Base-by-base conservation (phyloP, 1,284 basidiomycete genomes). In the Cutaneotrichosporon sp. region DNA sequence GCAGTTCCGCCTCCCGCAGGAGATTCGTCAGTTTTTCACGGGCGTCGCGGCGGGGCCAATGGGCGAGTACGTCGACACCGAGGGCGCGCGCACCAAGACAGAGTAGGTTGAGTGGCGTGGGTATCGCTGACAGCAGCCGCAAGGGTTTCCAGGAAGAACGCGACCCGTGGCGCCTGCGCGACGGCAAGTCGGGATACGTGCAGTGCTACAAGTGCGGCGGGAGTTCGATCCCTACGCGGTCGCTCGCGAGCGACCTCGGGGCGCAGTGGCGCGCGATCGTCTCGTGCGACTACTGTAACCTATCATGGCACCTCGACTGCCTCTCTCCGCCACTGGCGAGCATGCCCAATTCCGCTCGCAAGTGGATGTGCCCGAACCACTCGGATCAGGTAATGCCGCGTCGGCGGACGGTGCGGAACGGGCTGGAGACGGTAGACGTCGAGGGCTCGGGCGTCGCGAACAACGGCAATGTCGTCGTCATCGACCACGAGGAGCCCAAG, bases 321-420 rank as follows among this genome's bases (percentile, higher is more conserved):
- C 78, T 98, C 33, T 85, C 88, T 64, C 96, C 94, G 17, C 94
- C 96, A 2, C 77, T 97, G 62, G 79, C 86, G 18, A 80, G 80
- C 42, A 86, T 97, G 83, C 96, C 96, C 4, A 81, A 86, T 22
- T 83, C 87, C 52, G 84, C 83, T 60, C 86, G 86, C 77, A 96
- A 93, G 74, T 99, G 96, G 94, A 97, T 94, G 90, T 99, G 94
- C 75, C 96, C 96, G 2, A 90, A 92, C 66, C 94, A 98, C 70
- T 84, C 85, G 23, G 89, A 94, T 57, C 84, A 85, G 58, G 80
- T 87, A n/a, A 63, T 37, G 88, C 81, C 83, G 4, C 88, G 86
- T 64, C 82, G 82, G 53, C 84, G 90, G 39, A 81, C 88, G 48
- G 84, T 90, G 22, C 85, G 84, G 66, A 80, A 84, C 45, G 80